Conservation (phyloP, 2,329 filamentous ascomycete species). For the Macrophomina phaseolina region DNA sequence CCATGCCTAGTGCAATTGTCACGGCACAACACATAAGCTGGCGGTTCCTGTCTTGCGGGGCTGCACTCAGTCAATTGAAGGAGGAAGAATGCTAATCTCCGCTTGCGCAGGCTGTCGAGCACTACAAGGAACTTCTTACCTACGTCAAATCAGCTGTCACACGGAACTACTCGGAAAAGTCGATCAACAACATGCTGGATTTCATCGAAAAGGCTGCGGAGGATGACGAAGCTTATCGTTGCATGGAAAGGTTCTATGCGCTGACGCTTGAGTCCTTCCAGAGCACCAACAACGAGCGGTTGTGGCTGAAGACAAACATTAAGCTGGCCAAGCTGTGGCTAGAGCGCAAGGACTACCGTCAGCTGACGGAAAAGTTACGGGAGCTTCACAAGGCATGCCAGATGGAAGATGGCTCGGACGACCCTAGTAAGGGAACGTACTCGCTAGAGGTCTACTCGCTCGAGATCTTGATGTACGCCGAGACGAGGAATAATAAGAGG, state of each 20-base stretch:
- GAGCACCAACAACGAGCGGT: conserved; percentile 93
- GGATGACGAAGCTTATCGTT: conserved; percentile 72
- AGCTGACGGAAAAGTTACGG: conserved; percentile 80
- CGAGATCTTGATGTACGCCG: conserved; percentile 98
- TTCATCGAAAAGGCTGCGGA: conserved; percentile 91
- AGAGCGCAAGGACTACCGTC: conserved; percentile 84
- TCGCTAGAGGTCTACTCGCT: conserved; percentile 93
- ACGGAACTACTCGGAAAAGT: conserved; percentile 98
- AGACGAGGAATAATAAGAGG: conserved; percentile 96
- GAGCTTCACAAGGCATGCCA: conserved; percentile 92
- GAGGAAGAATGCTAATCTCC: conserved; percentile 32
- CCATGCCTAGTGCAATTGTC: too few species aligned
- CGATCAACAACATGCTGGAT: conserved; percentile 99
- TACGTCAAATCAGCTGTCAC: conserved; percentile 98
- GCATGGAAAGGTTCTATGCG: conserved; percentile 95
- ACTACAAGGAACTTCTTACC: conserved; percentile 93
- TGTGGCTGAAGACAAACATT: conserved; percentile 98
- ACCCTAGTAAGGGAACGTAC: conserved; percentile 95
- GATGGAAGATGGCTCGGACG: conserved; percentile 82
- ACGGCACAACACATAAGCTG: too few species aligned
- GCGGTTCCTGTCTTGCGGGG: too few species aligned
- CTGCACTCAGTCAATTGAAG: too few species aligned
- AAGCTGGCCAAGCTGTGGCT: conserved; percentile 92
- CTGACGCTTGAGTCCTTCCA: conserved; percentile 94
- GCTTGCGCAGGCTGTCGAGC: conserved; percentile 73